phyloP scores from a whole-genome alignment of 192 early-diverging fungal species.

The Coemansia sp. region DNA sequence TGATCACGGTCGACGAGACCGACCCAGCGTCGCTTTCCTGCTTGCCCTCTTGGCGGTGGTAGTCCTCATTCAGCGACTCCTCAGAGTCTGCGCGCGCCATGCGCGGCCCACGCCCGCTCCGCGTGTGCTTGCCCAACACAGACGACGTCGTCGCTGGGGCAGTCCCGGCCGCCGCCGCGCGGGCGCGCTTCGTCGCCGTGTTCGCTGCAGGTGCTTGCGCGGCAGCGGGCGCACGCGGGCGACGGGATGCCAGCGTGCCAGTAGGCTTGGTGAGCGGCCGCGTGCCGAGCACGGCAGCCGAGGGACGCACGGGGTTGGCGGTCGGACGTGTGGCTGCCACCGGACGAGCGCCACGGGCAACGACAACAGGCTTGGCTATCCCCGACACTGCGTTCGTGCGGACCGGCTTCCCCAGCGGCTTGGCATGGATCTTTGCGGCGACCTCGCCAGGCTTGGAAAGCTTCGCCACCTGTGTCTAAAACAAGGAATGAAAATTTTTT shows the following conservation, averaged over 20 bases:
- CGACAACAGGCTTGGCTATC: slow-evolving; percentile 9
- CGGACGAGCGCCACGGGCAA: neutral
- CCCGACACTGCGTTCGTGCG: too few relatives aligned
- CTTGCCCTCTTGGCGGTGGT: too few relatives aligned
- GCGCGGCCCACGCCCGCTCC: slow-evolving; percentile 26
- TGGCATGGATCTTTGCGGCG: slow-evolving; percentile 16
- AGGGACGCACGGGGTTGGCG: neutral
- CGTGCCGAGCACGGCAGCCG: neutral
- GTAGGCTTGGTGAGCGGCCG: slow-evolving; percentile 39
- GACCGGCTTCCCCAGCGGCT: slow-evolving; percentile 14
- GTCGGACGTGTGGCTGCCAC: neutral
- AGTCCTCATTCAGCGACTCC: too few relatives aligned
- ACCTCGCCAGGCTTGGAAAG: slow-evolving; percentile 27
- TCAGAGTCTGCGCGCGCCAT: neutral
- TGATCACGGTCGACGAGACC: neutral
- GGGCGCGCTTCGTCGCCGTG: slow-evolving; percentile 18
- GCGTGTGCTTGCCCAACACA: slow-evolving; percentile 43
- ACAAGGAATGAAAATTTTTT: too few relatives aligned
- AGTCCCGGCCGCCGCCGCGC: slow-evolving; percentile 9
- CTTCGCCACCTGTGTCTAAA: slow-evolving; percentile 10
- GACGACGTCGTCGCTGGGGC: too few relatives aligned
- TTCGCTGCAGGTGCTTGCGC: neutral
- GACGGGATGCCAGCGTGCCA: slow-evolving; percentile 18
- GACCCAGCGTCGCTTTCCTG: neutral
- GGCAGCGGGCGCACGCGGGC: slow-evolving; percentile 8